Evolutionary conservation across 495 filamentous ascomycete genomes (phyloP), one percentile per base, ranked within the genome.

Genomic region (Hypoxylon fuscum): DNA sequence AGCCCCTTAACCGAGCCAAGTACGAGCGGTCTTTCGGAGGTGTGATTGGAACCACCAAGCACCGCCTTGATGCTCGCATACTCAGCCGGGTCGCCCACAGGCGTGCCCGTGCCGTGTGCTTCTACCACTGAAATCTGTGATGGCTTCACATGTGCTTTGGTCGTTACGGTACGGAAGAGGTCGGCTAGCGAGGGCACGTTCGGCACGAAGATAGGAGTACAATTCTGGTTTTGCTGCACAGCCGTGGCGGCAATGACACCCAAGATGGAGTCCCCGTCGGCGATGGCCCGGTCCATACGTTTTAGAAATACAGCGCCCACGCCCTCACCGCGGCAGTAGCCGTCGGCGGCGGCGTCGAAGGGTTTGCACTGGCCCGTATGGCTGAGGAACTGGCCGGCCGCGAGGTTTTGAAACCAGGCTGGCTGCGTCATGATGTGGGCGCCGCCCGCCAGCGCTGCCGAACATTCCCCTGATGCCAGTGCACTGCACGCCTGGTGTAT

Each of bases 321-420:
- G 27, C 77, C 85, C 55, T 90, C 87, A 1, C 77, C 83, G 49
- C 87, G 75, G 53, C 87, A 89, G 49, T 89, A 90, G 0, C 87
- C 87, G 67, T 88, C 83, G 15, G 86, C 86, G 2, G 63, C 77
- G 43, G 84, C 76, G 41, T 89, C 87, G 25, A 87, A 90, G 0
- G 86, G 83, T 37, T 88, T 90, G 14, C 53, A 67, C 20, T 69
- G 49, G 51, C 77, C 56, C 0, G 75, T 72, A 0, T 71, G 69
- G 25, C 72, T 77, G 7, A 79, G 46, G 23, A 79, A 79, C 0
- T 37, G 52, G 9, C 63, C 76, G 2, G 23, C 72, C 1, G 70
- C 70, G 0, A 78, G 61, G 23, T 77, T 71, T n/a, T 73, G 63
- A 2, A 42, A 44, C 31, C 11, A 35, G 0, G 17, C 4, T 1